Base-by-base conservation (phyloP, 345 rosid genomes). In the Iberis pinnata region DNA sequence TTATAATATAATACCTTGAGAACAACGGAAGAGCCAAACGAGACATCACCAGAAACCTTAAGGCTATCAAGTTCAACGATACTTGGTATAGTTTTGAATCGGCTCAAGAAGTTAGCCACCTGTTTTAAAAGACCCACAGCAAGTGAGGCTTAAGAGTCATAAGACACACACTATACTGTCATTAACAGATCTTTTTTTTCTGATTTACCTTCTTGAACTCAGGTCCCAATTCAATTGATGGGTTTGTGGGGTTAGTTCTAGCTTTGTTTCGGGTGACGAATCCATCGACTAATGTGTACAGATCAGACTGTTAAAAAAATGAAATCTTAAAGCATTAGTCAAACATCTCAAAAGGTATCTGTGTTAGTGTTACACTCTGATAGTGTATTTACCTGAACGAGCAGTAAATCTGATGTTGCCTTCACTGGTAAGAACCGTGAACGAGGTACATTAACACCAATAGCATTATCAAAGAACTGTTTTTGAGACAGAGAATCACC, bases 41-140 rank as follows among this genome's bases (percentile, higher is more conserved):
- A 86, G 45, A 86, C 94, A 71, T 89, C 94, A 68, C 95, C 94
- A 12, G 90, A 50, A 37, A 89, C 97, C 80, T 82, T 83, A 46
- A 89, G 88, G 73, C 82, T 77, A 41, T 86, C 90, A 7, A 89
- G 97, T 66, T 76, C 94, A 37, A 83, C 78, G 59, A 86, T 80
- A 63, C 95, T 89, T 8, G 97, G 97, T 67, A 84, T 89, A 11
- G 97, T 74, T 71, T 83, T 84, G 62, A 89, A 89, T 45, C 95
- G 80, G 56, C 84, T 62, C 73, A 86, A 74, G 83, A 89, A 89
- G 69, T 67, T 77, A 24, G 74, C 70, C 15, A 86, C 97, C 97
- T 86, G 75, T 44, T n/a, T 29, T 29, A 31, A 45, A 16, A 12
- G 4, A 12, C 36, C 41, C 15, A 15, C 15, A 20, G 11, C 17